Conservation (phyloP, 2,329 filamentous ascomycete species). For the Xylariaceae sp. region DNA sequence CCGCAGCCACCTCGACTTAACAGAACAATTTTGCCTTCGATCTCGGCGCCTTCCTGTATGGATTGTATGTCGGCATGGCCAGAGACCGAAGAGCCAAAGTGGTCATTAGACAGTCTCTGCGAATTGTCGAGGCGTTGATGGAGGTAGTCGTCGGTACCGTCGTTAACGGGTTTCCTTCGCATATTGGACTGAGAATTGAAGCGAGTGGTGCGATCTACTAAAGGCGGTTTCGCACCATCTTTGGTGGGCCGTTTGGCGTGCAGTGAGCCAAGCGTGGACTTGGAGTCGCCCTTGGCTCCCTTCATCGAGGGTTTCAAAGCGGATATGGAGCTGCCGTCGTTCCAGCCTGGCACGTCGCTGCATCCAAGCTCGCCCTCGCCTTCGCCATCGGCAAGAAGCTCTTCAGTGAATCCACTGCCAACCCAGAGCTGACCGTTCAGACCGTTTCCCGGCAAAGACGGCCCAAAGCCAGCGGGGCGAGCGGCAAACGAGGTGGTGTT, state of each 20-base stretch:
- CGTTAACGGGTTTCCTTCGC: slow-evolving; percentile 47
- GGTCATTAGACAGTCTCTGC: slow-evolving; percentile 34
- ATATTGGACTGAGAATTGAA: slow-evolving; percentile 28
- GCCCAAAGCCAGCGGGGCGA: slow-evolving; percentile 89
- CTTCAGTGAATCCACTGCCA: slow-evolving; percentile 85
- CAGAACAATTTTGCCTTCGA: slow-evolving; percentile 87
- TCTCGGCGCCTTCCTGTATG: slow-evolving; percentile 87
- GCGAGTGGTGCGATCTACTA: slow-evolving; percentile 27
- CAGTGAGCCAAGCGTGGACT: slow-evolving; percentile 28
- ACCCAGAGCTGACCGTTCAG: slow-evolving; percentile 91
- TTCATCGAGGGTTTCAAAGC: slow-evolving; percentile 42
- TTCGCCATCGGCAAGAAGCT: slow-evolving; percentile 61
- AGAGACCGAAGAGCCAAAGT: slow-evolving; percentile 35
- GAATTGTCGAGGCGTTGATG: slow-evolving; percentile 50
- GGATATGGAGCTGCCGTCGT: slow-evolving; percentile 54
- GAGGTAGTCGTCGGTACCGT: slow-evolving; percentile 83
- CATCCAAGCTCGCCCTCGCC: slow-evolving; percentile 87
- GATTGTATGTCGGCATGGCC: slow-evolving; percentile 88
- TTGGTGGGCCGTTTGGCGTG: slow-evolving; percentile 38
- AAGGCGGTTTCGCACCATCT: slow-evolving; percentile 32
- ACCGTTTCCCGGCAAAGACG: slow-evolving; percentile 69
- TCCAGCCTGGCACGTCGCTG: slow-evolving; percentile 90
- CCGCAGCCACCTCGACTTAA: slow-evolving; percentile 92
- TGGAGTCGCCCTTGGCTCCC: slow-evolving; percentile 29
- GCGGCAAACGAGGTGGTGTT: slow-evolving; percentile 97